Percentiles rank a stretch among this genome's conserved stretches.
These are phyloP conservation scores for Aaosphaeria arxii DNA, from an alignment of 2,329 filamentous ascomycete species.

Conservation along the genomic window DNA sequence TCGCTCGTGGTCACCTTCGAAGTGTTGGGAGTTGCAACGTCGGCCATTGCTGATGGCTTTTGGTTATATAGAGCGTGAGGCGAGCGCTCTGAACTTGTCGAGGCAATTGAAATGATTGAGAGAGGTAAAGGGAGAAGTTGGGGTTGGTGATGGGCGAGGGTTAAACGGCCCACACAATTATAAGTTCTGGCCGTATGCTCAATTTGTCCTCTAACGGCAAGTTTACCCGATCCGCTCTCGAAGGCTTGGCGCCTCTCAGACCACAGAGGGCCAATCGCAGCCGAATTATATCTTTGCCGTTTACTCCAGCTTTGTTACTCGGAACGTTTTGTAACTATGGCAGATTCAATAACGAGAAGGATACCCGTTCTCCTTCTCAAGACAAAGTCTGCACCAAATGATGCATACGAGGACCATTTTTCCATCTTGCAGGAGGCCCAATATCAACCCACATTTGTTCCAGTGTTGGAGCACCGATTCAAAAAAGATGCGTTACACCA, in stretches of 20 bases:
- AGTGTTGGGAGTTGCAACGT: conserved; percentile 37
- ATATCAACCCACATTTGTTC: conserved; percentile 69
- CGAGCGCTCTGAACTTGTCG: not conserved
- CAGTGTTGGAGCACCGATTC: conserved; percentile 72
- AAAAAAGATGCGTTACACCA: conserved; percentile 56
- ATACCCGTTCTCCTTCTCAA: conserved; percentile 70
- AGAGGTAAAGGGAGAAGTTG: no score
- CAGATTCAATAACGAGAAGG: conserved; percentile 14
- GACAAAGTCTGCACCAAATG: conserved; percentile 68
- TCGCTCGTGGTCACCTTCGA: conserved; percentile 31
- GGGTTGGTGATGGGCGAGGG: no score
- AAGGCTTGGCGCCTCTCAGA: no score
- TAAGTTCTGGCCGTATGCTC: no score
- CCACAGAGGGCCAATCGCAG: no score
- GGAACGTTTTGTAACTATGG: conserved; percentile 12
- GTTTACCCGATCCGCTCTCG: no score
- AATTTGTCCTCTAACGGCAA: no score
- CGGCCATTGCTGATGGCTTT: conserved; percentile 27
- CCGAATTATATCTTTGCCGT: no score
- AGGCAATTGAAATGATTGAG: not conserved
- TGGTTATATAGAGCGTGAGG: conserved; percentile 9
- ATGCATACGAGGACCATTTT: conserved; percentile 71
- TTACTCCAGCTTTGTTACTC: no score
- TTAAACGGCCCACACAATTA: no score
- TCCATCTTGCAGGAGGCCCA: conserved; percentile 40